Evolutionary conservation across 2,329 filamentous ascomycete genomes (phyloP).

Genomic region (Colletotrichum simmondsii): DNA sequence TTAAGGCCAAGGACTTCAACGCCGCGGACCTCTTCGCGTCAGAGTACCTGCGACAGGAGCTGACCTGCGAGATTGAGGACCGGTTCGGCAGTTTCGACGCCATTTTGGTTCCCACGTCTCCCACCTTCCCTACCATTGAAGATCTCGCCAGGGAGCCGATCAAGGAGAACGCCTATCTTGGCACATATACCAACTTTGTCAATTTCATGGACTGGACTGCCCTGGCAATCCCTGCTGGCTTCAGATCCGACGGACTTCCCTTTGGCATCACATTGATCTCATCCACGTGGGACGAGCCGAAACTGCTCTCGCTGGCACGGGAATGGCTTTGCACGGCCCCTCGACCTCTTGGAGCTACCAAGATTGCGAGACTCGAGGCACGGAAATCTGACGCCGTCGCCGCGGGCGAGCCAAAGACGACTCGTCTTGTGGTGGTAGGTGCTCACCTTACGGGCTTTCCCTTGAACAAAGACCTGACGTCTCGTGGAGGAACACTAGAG

Average conservation of each 20-base stretch:
- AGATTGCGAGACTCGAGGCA: conserved; percentile 26
- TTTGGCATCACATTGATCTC: conserved; percentile 52
- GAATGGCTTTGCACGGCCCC: conserved; percentile 40
- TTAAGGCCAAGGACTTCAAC: conserved; percentile 50
- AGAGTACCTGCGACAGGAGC: conserved; percentile 48
- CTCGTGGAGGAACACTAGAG: conserved; percentile 41
- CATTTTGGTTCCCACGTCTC: conserved; percentile 67
- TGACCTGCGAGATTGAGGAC: conserved; percentile 53
- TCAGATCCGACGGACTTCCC: conserved; percentile 46
- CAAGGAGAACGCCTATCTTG: conserved; percentile 62
- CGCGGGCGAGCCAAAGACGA: conserved; percentile 16
- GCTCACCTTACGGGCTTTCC: conserved; percentile 48
- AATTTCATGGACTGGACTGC: conserved; percentile 70
- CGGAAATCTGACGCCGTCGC: conserved; percentile 32
- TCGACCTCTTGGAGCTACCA: conserved; percentile 43
- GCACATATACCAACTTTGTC: conserved; percentile 69
- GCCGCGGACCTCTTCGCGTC: conserved; percentile 58
- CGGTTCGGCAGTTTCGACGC: conserved; percentile 56
- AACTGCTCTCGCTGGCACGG: conserved; percentile 42
- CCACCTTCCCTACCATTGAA: conserved; percentile 61
- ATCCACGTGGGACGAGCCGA: conserved; percentile 46
- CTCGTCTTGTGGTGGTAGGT: conserved; percentile 44
- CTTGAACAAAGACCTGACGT: conserved; percentile 46
- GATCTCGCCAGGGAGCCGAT: conserved; percentile 64
- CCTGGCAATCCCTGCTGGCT: conserved; percentile 63